phyloP scores from a whole-genome alignment of 2,329 filamentous ascomycete species.

The Colletotrichum theobromicola region DNA sequence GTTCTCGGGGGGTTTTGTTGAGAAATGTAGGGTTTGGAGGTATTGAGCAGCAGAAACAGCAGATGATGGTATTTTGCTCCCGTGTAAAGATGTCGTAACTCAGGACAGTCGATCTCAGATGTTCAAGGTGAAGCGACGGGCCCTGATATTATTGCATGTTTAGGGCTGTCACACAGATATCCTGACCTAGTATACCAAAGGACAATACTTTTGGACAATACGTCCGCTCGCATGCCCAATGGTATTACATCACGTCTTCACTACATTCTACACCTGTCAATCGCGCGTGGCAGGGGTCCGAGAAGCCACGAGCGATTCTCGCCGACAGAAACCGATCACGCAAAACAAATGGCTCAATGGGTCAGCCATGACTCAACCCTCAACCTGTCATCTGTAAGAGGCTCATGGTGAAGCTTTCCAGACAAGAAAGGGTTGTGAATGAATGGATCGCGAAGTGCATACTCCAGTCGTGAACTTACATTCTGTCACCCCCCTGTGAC shows the following conservation, averaged over 20 bases:
- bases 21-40: neutral
- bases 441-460: neutral
- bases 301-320: neutral
- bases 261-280: neutral
- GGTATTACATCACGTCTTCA: neutral
- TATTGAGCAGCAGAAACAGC: neutral
- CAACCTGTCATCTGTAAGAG: neutral
- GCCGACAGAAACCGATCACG: neutral
- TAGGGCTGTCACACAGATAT: neutral
- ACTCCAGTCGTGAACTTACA: neutral
- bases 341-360: neutral
- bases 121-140: neutral
- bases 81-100: neutral
- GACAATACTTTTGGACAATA: neutral
- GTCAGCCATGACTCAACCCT: neutral
- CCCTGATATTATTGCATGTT: neutral
- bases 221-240: neutral
- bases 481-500: neutral
- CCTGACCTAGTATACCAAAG: neutral
- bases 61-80: neutral
- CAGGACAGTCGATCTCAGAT: neutral
- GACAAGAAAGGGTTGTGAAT: neutral
- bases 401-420: neutral
- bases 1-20: constrained; percentile 19
- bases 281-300: neutral